phyloP scores from a whole-genome alignment of 305 asterid species.

The Rubia balearica region DNA sequence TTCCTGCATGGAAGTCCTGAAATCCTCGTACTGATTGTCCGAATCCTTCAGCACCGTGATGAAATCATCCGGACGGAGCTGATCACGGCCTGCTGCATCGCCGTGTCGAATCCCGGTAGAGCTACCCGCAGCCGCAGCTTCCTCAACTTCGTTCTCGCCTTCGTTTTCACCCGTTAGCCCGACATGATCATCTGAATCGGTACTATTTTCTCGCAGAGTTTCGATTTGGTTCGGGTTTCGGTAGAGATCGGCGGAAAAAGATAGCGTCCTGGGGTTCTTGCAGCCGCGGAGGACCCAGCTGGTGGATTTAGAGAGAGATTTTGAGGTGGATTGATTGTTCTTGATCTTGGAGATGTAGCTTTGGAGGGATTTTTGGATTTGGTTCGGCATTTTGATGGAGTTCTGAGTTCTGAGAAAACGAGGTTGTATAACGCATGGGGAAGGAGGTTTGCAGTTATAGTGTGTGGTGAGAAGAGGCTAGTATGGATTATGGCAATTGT shows the following conservation, averaged over 20 bases:
- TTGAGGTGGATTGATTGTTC: constrained; percentile 22
- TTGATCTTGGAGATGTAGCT: constrained; percentile 50
- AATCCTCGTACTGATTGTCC: constrained; percentile 24
- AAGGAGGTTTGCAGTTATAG: not conserved
- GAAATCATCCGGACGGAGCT: constrained; percentile 20
- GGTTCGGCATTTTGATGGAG: constrained; percentile 33
- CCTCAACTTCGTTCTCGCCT: not conserved
- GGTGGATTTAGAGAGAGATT: constrained; percentile 24
- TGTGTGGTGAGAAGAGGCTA: not conserved
- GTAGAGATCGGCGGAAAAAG: constrained; percentile 22
- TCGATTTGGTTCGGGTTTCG: constrained; percentile 10
- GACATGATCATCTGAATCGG: not conserved
- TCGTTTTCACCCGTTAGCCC: constrained; percentile 32
- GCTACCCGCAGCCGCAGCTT: not conserved
- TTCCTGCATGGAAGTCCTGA: constrained; percentile 32
- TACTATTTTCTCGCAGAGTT: not conserved
- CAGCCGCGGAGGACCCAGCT: constrained; percentile 36
- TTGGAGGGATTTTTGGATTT: constrained; percentile 50
- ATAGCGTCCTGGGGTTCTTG: constrained; percentile 44
- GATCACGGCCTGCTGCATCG: not conserved
- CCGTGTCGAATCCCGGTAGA: constrained; percentile 12
- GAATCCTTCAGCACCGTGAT: constrained; percentile 24
- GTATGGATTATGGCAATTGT: not conserved
- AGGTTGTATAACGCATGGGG: not conserved
- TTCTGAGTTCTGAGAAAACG: not conserved